phyloP scores from a whole-genome alignment of 2,329 filamentous ascomycete species.

The Rhinocladiella mackenziei region DNA sequence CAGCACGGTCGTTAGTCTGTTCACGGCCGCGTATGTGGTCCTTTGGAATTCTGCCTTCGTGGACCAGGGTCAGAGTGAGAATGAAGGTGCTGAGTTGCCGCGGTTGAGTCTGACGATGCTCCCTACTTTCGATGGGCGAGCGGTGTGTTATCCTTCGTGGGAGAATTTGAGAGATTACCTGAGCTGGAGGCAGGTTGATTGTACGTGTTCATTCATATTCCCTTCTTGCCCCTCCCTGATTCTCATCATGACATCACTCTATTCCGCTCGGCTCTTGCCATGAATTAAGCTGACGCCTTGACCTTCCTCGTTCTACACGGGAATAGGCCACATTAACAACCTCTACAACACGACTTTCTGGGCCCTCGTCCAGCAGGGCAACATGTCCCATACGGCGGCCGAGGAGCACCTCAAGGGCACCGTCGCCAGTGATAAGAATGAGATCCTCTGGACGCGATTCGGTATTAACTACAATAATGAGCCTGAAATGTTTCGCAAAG shows the following conservation, averaged over 20 bases:
- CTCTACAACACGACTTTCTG: conserved; percentile 98
- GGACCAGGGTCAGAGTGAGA: neutral
- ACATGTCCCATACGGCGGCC: conserved; percentile 70
- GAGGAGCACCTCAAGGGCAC: conserved; percentile 80
- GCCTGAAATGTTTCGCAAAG: conserved; percentile 85
- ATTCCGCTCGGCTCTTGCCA: no score
- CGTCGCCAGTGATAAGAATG: conserved; percentile 83
- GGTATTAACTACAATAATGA: conserved; percentile 98
- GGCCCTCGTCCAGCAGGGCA: conserved; percentile 75
- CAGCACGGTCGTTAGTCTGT: conserved; percentile 85
- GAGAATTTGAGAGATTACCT: conserved; percentile 88
- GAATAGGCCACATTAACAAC: conserved; percentile 98
- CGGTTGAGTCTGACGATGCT: conserved; percentile 65
- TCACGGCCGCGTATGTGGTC: conserved; percentile 85
- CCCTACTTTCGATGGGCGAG: conserved; percentile 88
- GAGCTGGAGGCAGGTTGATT: conserved; percentile 95
- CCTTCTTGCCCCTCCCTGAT: neutral
- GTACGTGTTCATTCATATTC: conserved; percentile 49
- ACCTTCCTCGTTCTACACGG: neutral
- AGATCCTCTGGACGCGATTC: conserved; percentile 85
- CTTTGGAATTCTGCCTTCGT: conserved; percentile 54
- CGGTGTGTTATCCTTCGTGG: conserved; percentile 80
- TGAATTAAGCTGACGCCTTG: neutral
- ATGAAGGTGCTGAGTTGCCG: conserved; percentile 28
- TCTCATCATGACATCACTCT: no score